Percentiles rank a stretch among this genome's conserved stretches.
These are phyloP conservation scores for Ascochyta koolunga DNA, from an alignment of 2,329 filamentous ascomycete genomes.

Conservation along the genomic window DNA sequence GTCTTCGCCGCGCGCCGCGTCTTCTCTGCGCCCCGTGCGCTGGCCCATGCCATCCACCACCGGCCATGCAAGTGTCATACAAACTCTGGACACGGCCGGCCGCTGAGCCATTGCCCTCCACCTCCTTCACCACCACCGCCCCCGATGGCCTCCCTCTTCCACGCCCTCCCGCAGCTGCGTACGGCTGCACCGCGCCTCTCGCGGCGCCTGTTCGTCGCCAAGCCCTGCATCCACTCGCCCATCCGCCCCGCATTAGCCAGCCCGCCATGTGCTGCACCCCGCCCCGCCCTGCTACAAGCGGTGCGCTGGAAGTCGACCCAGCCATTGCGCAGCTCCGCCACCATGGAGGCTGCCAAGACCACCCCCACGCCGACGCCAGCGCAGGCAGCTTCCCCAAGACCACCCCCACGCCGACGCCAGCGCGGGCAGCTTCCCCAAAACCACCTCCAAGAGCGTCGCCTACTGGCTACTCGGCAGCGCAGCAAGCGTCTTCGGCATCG, in stretches of 20 bases:
- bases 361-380: slow-evolving; percentile 10
- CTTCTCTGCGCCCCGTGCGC: slow-evolving; percentile 6
- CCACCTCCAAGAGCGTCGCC: slow-evolving; percentile 76
- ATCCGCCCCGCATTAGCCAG: slow-evolving; percentile 22
- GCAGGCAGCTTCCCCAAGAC: slow-evolving; percentile 59
- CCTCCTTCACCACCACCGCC: slow-evolving; percentile 1
- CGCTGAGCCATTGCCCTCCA: slow-evolving; percentile 10
- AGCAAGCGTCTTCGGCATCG: slow-evolving; percentile 93
- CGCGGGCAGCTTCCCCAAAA: slow-evolving; percentile 59
- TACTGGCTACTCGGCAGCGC: slow-evolving; percentile 94
- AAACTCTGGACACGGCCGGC: not conserved
- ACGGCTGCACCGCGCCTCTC: slow-evolving; percentile 47
- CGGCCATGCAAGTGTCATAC: slow-evolving; percentile 14
- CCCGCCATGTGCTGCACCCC: slow-evolving; percentile 23
- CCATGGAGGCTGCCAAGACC: slow-evolving; percentile 22
- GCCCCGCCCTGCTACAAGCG: slow-evolving; percentile 35
- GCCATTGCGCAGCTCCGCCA: slow-evolving; percentile 32
- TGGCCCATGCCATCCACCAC: slow-evolving; percentile 10
- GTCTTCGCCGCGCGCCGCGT: slow-evolving; percentile 13
- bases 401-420: slow-evolving; percentile 11
- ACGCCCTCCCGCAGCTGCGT: slow-evolving; percentile 46
- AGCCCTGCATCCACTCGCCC: slow-evolving; percentile 40
- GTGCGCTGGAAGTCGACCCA: slow-evolving; percentile 46
- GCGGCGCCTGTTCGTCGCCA: slow-evolving; percentile 43
- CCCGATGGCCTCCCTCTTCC: slow-evolving; percentile 46